phyloP scores from a whole-genome alignment of 805 yeast genomes.

The Yarrowia sp. region DNA sequence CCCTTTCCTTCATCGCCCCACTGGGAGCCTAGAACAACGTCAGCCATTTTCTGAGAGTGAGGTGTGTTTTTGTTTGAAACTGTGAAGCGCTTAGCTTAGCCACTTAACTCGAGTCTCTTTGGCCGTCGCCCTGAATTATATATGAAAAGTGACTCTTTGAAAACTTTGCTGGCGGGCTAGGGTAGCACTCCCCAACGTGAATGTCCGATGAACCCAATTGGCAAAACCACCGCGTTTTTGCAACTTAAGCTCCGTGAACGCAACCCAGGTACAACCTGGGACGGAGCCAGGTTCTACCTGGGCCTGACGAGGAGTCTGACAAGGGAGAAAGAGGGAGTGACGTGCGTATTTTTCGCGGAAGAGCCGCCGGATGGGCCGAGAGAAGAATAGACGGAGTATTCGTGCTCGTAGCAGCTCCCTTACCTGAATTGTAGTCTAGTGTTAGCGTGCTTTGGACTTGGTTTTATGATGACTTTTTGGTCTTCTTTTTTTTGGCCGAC shows the following conservation, averaged over 20 bases:
- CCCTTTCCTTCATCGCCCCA: conserved; percentile 99
- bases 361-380: not conserved
- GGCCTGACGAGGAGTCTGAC: not conserved
- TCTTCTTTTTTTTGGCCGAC: not conserved
- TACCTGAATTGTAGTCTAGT: too few relatives aligned
- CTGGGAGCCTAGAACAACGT: conserved; percentile 96
- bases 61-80: conserved; percentile 15
- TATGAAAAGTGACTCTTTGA: conserved; percentile 33
- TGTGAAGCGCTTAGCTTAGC: conserved; percentile 39
- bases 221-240: conserved; percentile 22
- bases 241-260: conserved; percentile 19
- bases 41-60: conserved; percentile 59
- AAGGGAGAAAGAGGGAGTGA: not conserved
- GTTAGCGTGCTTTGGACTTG: too few relatives aligned
- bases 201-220: not conserved
- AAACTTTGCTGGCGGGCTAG: conserved; percentile 34
- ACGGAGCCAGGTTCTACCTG: conserved; percentile 15
- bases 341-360: not conserved
- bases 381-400: too few relatives aligned
- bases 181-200: conserved; percentile 9
- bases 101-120: conserved; percentile 15
- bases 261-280: conserved; percentile 38
- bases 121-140: conserved; percentile 12
- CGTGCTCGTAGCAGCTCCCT: too few relatives aligned
- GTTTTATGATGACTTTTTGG: too few relatives aligned